Conservation (phyloP, 78 protist genomes). For the Protostelium mycophagum region DNA sequence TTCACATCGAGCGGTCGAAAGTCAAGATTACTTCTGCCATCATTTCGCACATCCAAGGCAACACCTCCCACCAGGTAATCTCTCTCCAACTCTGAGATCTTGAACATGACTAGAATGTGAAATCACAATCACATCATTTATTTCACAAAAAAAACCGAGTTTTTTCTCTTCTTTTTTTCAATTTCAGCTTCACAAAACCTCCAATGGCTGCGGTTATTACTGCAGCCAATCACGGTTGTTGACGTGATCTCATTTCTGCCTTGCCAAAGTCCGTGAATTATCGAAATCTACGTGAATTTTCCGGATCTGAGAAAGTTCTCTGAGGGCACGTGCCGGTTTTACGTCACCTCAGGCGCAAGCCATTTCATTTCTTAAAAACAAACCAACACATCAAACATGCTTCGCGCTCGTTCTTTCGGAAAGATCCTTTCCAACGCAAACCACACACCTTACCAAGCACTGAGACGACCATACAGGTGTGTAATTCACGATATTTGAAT, state of each 20-base stretch:
- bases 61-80: conserved; percentile 46
- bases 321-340: not conserved
- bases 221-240: too few species aligned
- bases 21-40: conserved; percentile 54
- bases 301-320: not conserved
- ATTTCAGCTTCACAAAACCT: too few species aligned
- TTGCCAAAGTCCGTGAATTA: too few species aligned
- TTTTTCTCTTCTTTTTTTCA: too few species aligned
- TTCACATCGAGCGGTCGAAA: conserved; percentile 48
- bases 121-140: too few species aligned
- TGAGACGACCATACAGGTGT: not conserved
- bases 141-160: too few species aligned
- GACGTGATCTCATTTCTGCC: too few species aligned
- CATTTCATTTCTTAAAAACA: not conserved
- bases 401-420: not conserved
- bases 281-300: not conserved
- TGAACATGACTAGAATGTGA: too few species aligned
- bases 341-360: not conserved
- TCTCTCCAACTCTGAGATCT: conserved; percentile 31
- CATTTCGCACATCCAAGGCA: conserved; percentile 28
- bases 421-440: not conserved
- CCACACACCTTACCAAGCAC: not conserved
- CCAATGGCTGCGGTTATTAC: too few species aligned
- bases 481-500: too few species aligned
- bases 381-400: not conserved